These are phyloP conservation scores for Entophlyctis luteolus DNA, from an alignment of 192 early-diverging fungal species.

Conservation along the genomic window DNA sequence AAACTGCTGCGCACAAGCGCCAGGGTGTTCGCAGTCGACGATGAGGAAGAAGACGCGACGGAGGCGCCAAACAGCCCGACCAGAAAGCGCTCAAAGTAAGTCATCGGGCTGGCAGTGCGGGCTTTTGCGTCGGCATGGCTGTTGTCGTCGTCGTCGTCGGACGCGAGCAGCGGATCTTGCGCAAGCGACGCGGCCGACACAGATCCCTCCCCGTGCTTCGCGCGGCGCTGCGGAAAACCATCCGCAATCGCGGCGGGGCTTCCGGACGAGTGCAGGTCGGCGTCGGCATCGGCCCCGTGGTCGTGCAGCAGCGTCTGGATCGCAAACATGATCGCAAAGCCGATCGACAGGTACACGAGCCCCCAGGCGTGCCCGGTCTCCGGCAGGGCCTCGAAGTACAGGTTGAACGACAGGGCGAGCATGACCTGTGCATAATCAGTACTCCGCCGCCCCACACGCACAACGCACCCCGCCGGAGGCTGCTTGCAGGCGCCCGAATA, in stretches of 20 bases:
- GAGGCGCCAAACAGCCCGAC: constrained; percentile 4
- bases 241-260: background rate
- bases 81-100: constrained; percentile 2
- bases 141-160: too few relatives aligned
- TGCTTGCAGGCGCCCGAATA: constrained; percentile 23
- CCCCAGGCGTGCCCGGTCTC: background rate
- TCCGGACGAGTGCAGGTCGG: background rate
- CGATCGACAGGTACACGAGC: background rate
- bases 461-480: constrained; percentile 13
- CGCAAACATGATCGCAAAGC: constrained; percentile 3
- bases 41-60: background rate
- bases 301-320: background rate
- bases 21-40: background rate
- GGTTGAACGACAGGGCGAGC: constrained; percentile 14
- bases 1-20: constrained; percentile 10
- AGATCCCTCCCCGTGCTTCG: background rate
- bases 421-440: constrained; percentile 6
- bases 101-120: too few relatives aligned
- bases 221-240: background rate
- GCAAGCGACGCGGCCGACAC: background rate
- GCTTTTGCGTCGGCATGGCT: too few relatives aligned
- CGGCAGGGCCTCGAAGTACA: constrained; percentile 11
- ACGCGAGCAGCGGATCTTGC: background rate
- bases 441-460: background rate
- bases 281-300: too few relatives aligned